A percentile compares a stretch with the other conserved stretches of the same genome.
Evolutionary conservation across 2,329 filamentous ascomycete species (phyloP).

Genomic region (Phyllosticta capitalensis): DNA sequence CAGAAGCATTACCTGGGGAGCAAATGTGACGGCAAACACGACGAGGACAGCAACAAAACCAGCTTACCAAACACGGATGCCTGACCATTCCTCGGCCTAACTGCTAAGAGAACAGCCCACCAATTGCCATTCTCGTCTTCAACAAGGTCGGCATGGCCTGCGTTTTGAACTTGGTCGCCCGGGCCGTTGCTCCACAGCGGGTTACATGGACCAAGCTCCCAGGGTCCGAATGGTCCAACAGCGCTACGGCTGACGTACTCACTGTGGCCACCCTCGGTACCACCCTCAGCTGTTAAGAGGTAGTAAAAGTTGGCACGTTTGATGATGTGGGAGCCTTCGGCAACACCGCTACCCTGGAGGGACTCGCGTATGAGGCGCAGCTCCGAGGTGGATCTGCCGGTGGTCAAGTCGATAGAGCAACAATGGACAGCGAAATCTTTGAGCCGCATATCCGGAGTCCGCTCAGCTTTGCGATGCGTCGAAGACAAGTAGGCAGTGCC

Average conservation of each 20-base stretch:
- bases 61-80: conserved; percentile 35
- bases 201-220: conserved; percentile 36
- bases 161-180: conserved; percentile 41
- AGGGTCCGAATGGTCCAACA: conserved; percentile 49
- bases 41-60: background rate
- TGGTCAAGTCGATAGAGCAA: conserved; percentile 34
- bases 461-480: conserved; percentile 14
- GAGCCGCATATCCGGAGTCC: conserved; percentile 16
- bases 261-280: conserved; percentile 52
- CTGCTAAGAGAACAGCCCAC: conserved; percentile 41
- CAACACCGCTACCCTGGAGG: conserved; percentile 34
- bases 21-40: background rate
- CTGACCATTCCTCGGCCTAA: conserved; percentile 33
- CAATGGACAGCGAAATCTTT: conserved; percentile 43
- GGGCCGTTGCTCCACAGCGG: conserved; percentile 24
- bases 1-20: too few relatives aligned
- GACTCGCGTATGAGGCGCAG: conserved; percentile 18
- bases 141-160: conserved; percentile 42
- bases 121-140: conserved; percentile 37
- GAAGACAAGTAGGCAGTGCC: conserved; percentile 42
- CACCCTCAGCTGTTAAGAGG: conserved; percentile 30
- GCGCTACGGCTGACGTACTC: conserved; percentile 32
- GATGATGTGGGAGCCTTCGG: conserved; percentile 29
- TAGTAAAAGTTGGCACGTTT: conserved; percentile 28
- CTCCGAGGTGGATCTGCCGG: conserved; percentile 21